These are phyloP conservation scores for Fusarium luffae DNA, from an alignment of 2,329 filamentous ascomycete genomes.

Conservation along the genomic window DNA sequence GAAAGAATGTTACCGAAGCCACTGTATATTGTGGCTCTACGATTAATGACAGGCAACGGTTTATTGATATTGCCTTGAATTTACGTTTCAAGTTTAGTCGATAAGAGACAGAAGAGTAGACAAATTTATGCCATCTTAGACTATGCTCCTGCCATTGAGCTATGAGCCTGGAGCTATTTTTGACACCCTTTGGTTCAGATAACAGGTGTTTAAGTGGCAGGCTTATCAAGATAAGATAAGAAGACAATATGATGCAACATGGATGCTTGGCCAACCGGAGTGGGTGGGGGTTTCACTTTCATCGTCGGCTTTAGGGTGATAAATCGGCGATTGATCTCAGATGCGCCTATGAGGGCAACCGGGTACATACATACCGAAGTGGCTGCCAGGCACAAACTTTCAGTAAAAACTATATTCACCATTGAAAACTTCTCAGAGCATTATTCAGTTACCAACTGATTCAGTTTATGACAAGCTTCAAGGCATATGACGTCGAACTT, in stretches of 20 bases:
- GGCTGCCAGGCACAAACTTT: background rate
- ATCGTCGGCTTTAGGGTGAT: background rate
- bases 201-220: background rate
- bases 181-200: background rate
- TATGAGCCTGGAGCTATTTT: background rate
- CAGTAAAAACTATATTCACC: background rate
- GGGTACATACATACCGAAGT: constrained; percentile 1
- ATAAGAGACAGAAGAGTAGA: background rate
- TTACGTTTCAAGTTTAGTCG: background rate
- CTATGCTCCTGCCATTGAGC: background rate
- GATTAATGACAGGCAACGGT: background rate
- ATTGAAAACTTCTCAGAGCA: background rate
- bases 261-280: background rate
- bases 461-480: background rate
- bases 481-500: constrained; percentile 20
- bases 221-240: constrained; percentile 21
- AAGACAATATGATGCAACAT: background rate
- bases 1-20: background rate
- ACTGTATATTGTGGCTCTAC: background rate
- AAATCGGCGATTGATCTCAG: constrained; percentile 42
- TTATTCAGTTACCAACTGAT: background rate
- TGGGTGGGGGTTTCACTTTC: background rate
- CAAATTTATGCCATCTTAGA: background rate
- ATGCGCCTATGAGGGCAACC: constrained; percentile 23
- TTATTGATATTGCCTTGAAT: background rate